Base-by-base conservation (phyloP, 108 stramenopile genomes). In the Cyclotella cryptica region DNA sequence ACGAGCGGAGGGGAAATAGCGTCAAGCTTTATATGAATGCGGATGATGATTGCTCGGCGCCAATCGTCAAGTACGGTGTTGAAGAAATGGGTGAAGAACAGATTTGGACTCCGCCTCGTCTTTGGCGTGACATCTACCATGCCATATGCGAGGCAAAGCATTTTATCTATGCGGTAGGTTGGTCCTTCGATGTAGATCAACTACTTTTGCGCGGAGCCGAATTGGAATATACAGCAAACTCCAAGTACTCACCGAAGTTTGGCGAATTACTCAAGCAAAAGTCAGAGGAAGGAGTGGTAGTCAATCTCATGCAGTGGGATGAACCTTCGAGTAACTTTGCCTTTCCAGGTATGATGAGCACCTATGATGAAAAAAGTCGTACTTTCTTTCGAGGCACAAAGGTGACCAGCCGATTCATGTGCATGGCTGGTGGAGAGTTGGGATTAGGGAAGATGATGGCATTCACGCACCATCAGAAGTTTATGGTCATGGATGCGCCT, bases 291-390 rank as follows among this genome's bases (percentile, higher is more conserved):
- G 78, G 78, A 53, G 82, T 86, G 0, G 47, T 53, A 10, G 85
- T 86, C 1, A 86, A 86, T 58, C 24, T 86, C 10, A 81, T 86
- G 78, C 80, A 81, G 44, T 86, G 85, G 85, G 85, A 86, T 55
- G 85, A 86, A 62, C 67, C 69, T 22, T 79, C 82, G 26, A 79
- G 78, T 24, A 80, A 63, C n/a, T 45, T 68, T 46, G 59, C 49
- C 15, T 75, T 74, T 44, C 73, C 78, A n/a, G 82, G 82, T 1
- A 83, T 79, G 82, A 83, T 83, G 82, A 41, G 46, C 4, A 83
- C 82, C 0, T 61, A 66, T 65, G 77, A 86, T 54, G 77, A 79
- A 68, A 77, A 78, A 51, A 80, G 71, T 40, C 55, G 79, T 22
- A 64, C 9, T 51, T 86, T 75, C 66, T 83, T 79, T 41, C 27